phyloP scores from a whole-genome alignment of 768 basidiomycete genomes.

The Calocybe cyanea region DNA sequence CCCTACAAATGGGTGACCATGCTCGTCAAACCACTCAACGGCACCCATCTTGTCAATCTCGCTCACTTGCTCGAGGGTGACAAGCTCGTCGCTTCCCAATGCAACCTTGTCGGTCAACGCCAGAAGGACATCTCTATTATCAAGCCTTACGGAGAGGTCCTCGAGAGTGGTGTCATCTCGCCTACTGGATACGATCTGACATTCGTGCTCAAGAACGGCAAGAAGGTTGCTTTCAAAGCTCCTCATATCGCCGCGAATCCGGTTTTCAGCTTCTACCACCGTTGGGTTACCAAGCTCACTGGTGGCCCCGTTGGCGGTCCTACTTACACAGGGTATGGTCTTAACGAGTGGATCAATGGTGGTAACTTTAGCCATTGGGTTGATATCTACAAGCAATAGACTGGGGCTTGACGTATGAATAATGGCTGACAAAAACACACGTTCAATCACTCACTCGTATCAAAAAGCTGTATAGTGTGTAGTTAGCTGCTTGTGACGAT shows the following conservation, averaged over 20 bases:
- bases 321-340: constrained; percentile 7
- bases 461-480: too few species aligned
- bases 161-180: constrained; percentile 10
- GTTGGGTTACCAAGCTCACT: constrained; percentile 13
- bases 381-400: too few species aligned
- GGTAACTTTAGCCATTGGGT: constrained; percentile 12
- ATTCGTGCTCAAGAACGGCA: constrained; percentile 6
- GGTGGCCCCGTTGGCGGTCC: too few species aligned
- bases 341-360: constrained; percentile 15
- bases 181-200: constrained; percentile 12
- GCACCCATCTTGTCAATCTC: constrained; percentile 12
- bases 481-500: too few species aligned
- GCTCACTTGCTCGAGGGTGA: constrained; percentile 13
- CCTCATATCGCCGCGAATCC: constrained; percentile 12
- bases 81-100: constrained; percentile 12
- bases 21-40: constrained; percentile 8
- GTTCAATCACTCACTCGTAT: too few species aligned
- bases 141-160: constrained; percentile 6
- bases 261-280: constrained; percentile 12
- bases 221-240: constrained; percentile 16
- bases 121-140: constrained; percentile 13
- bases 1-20: constrained; percentile 15
- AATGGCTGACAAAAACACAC: too few species aligned
- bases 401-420: too few species aligned
- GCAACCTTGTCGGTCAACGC: constrained; percentile 15